Evolutionary conservation across 805 yeast species (phyloP).

Genomic region (Zygosaccharomyces lentus): DNA sequence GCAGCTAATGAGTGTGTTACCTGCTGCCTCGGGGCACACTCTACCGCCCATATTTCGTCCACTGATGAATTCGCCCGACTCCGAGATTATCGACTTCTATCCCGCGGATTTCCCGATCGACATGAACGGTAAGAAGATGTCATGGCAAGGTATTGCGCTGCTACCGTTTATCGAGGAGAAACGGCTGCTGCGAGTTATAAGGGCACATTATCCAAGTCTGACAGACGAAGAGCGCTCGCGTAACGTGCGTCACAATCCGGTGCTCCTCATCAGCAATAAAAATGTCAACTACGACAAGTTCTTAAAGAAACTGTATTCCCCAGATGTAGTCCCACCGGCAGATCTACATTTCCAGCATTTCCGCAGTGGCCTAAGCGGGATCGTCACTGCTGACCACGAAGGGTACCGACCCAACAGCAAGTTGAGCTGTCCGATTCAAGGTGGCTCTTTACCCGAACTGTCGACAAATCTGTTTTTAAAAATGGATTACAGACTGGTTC

Average conservation of each 20-base stretch:
- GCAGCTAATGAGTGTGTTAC: constrained; percentile 90
- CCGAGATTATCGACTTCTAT: constrained; percentile 86
- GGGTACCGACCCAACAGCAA: constrained; percentile 34
- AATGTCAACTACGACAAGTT: constrained; percentile 45
- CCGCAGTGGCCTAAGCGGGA: constrained; percentile 58
- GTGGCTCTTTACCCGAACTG: constrained; percentile 38
- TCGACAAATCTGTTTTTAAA: constrained; percentile 41
- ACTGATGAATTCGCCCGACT: constrained; percentile 71
- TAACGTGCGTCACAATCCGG: constrained; percentile 67
- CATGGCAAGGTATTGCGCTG: constrained; percentile 92
- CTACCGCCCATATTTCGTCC: constrained; percentile 78
- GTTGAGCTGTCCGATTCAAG: constrained; percentile 35
- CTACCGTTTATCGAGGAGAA: constrained; percentile 86
- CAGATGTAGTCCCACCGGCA: constrained; percentile 18
- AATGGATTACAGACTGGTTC: constrained; percentile 52
- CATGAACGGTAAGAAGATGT: constrained; percentile 91
- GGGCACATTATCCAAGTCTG: constrained; percentile 55
- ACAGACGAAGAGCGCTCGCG: constrained; percentile 65
- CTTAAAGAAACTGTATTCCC: constrained; percentile 31
- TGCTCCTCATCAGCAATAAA: constrained; percentile 59
- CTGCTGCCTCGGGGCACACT: constrained; percentile 87
- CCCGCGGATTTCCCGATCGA: constrained; percentile 86
- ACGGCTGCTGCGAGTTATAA: constrained; percentile 64
- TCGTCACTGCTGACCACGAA: constrained; percentile 36
- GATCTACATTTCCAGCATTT: constrained; percentile 44